Evolutionary conservation across 371 early-diverging fungal genomes (phyloP), one percentile per base, ranked within the genome.

Genomic region (Basidiobolus meristosporus): DNA sequence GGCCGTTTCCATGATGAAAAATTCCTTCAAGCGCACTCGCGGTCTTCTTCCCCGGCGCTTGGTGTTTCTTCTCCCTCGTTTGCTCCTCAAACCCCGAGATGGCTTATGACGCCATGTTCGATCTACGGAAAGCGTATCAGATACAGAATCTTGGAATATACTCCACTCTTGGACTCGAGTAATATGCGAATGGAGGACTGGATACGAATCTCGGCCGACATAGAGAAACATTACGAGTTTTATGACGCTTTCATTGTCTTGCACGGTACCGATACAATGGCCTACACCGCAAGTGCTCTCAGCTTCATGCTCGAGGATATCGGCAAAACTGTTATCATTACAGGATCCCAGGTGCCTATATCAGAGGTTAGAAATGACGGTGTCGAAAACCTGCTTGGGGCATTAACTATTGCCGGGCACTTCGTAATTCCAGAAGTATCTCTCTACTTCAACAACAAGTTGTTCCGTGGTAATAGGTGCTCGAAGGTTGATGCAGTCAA

Each of bases 321-420:
- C 41, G 67, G 93, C 22, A 96, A 96, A 55, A 84, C 96, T 3
- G 96, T 98, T 18, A 93, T 98, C 45, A 60, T 98, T 32, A 98
- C 93, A 0, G 98, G 98, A 5, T 90, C 93, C 2, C 96, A 96
- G 40, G 71, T 71, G 1, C 98, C 98, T 1, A 62, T 98, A 39
- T 78, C 95, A 5, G 97, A 98, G 57, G 82, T 92, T 11, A 76
- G 96, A 38, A 98, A 89, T 57, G 98, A 98, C 56, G 96, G 90
- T 4, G 79, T 90, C 2, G 93, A 96, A 34, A 98, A 98, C 48
- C 60, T 98, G 7, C 58, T 98, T 5, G 90, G 92, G 3, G 83
- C 88, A 1, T 55, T 88, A 14, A 83, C 83, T 2, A 73, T 87
- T 44, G 89, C 88, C 17, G 93, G 96, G 0, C 96, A 98, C 51